Base-by-base conservation (phyloP, 2,329 filamentous ascomycete species). In the Xylariaceae sp. region DNA sequence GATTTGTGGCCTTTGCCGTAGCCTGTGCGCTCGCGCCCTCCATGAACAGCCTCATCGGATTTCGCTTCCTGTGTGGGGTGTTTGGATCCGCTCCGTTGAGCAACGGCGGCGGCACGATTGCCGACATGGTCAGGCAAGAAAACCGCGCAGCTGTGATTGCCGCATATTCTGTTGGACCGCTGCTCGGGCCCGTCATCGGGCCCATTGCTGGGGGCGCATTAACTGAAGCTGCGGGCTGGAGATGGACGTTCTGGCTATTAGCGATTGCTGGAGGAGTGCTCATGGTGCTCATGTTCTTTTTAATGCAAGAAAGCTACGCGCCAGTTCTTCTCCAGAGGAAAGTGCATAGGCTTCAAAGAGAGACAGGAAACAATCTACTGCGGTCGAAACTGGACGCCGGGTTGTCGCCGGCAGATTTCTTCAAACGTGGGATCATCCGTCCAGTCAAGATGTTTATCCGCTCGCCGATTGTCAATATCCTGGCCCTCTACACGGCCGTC, bases 381-480 rank as follows among this genome's bases (percentile, higher is more conserved):
- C 74, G 76, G 2, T 71, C 70, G 32, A 75, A 73, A 51, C 67
- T 79, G 59, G 50, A 47, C 19, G 36, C 63, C n/a, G 57, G 54
- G 18, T 48, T 56, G 2, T 51, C 47, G 33, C 45, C 59, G 3
- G 22, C 37, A 15, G 52, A 63, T 13, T 47, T 60, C 17, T 59
- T 68, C 41, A 44, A 53, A n/a, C 52, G 56, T 12, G 57, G 58
- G n/a, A 56, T 67, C 17, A 44, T 61, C 36, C 61, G 64, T 8
- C 66, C 66, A 2, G 43, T 59, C 9, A 65, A 62, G 37, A 54
- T 69, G 37, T 59, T 70, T 26, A 11, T 64, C 7, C 44, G 48
- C 0, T 67, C 49, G n/a, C 63, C 53, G 45, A 63, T 56, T 48
- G 15, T 63, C 12, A 52, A 65, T 31, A 32, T 65, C 26, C 43